Base-by-base conservation (phyloP, 1,139 yeast species). In the Candida sojae region DNA sequence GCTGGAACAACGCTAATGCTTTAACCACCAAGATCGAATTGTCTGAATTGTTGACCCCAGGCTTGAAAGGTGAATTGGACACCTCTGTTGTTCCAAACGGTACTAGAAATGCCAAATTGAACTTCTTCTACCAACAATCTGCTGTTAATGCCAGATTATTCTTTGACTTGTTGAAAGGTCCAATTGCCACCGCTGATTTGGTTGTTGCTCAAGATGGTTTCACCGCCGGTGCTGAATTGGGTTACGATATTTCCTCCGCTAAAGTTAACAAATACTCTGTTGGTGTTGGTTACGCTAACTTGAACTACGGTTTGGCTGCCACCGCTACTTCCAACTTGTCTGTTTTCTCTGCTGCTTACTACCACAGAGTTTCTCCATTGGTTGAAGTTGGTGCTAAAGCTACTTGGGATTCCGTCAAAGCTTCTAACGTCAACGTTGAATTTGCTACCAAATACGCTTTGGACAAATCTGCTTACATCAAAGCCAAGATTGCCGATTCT, bases 301-400 rank as follows among this genome's bases (percentile, higher is more conserved):
- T 93, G 61, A 80, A 83, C 63, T 92, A 91, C 84, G 80, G 96
- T 55, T 84, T 93, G 60, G 91, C 97, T 55, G 81, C 93, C 58
- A 84, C 95, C 62, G 91, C 96, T 64, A 82, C 95, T 69, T 84
- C 88, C 79, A 90, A 91, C 84, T 82, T 92, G 70, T 83, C 91
- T 52, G 86, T 92, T 60, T 90, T 87, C 83, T 80, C 97, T 51
- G 97, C 97, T 63, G 93, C 97, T 62, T 91, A 92, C 85, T 93
- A 84, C 91, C 98, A 93, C 87, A 88, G 82, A 75, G 96, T 93
- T 58, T 83, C 91, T 62, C 88, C 95, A 58, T 75, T 79, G 63
- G 91, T 93, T 62, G 97, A 93, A 82, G 96, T 92, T 63, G 98
- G 97, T 79, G 96, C 97, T 64, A 92, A 88, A 82, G 96, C 97